Base-by-base conservation (phyloP, 441 rosid genomes). In the Daphne laureola region DNA sequence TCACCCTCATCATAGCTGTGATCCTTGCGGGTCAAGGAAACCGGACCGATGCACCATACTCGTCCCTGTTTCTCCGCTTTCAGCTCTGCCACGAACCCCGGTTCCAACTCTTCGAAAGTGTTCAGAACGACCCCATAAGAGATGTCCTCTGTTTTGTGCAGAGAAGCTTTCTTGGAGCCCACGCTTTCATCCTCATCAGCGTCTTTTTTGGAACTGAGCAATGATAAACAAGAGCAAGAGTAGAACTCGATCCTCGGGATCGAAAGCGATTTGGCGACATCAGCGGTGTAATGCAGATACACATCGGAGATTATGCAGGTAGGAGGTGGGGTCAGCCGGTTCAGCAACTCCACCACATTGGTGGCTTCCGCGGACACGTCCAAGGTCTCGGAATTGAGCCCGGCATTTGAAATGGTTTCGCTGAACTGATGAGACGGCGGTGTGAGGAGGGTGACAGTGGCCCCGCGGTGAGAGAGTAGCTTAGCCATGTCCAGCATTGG, bases 401-500 rank as follows among this genome's bases (percentile, higher is more conserved):
- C 72, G 42, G 84, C 79, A 21, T 76, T 76, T 4, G 13, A 17
- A 1, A 68, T 66, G 1, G 81, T 68, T 21, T 21, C 25, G 25
- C 25, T 21, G 25, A 21, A 21, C 2, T 21, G 25, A 21, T 21
- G 25, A 21, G 25, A 21, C 25, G 25, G 3, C 25, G 25, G 25
- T 13, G 76, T 67, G 66, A 74, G 12, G 3, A 78, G 46, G 23
- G 74, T 75, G 46, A 69, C 57, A n/a, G 43, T 46, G 31, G 56
- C 66, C 11, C 66, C 70, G 1, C 53, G 68, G 18, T 54, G 67
- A 13, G 80, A 76, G 41, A 78, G 27, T 0, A 75, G 57, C 55
- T 59, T 73, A 31, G 76, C 74, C 5, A 72, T 67, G 58, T 75
- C 80, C 1, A 70, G 36, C 74, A 78, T 65, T 12, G 80, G 80